phyloP scores from a whole-genome alignment of 2,329 filamentous ascomycete genomes.

The Furcasterigmium sp. region DNA sequence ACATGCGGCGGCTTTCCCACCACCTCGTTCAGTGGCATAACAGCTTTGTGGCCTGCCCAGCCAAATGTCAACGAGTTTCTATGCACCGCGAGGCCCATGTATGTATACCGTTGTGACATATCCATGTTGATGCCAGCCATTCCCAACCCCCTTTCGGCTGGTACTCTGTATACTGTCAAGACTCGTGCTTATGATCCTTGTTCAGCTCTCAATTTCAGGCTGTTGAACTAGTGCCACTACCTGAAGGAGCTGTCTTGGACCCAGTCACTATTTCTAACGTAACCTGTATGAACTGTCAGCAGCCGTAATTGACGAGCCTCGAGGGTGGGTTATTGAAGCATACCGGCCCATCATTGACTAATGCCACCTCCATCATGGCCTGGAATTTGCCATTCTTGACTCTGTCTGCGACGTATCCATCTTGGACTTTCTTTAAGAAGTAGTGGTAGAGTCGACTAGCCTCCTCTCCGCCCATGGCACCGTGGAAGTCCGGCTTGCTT shows the following conservation, averaged over 20 bases:
- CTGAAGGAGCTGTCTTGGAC: neutral
- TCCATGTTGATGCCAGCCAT: no score
- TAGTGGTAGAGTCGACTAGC: slow-evolving; percentile 78
- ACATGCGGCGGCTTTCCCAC: no score
- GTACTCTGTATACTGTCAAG: no score
- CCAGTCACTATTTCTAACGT: slow-evolving; percentile 14
- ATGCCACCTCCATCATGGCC: slow-evolving; percentile 95
- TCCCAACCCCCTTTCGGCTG: no score
- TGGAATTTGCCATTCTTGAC: slow-evolving; percentile 97
- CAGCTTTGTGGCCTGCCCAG: no score
- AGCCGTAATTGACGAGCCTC: neutral
- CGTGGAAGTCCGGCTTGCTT: slow-evolving; percentile 91
- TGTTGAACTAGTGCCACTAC: neutral
- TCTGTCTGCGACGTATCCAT: slow-evolving; percentile 64
- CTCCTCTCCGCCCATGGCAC: slow-evolving; percentile 71
- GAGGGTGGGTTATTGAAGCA: neutral
- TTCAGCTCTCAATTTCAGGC: no score
- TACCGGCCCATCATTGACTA: slow-evolving; percentile 81
- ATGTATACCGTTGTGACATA: no score
- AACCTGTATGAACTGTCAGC: slow-evolving; percentile 8
- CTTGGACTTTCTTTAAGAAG: slow-evolving; percentile 73
- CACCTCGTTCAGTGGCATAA: no score
- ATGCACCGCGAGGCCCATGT: no score
- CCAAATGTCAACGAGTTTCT: no score
- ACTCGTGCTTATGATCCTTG: no score